phyloP scores from a whole-genome alignment of 2,329 filamentous ascomycete species.

The Fusarium clavum region DNA sequence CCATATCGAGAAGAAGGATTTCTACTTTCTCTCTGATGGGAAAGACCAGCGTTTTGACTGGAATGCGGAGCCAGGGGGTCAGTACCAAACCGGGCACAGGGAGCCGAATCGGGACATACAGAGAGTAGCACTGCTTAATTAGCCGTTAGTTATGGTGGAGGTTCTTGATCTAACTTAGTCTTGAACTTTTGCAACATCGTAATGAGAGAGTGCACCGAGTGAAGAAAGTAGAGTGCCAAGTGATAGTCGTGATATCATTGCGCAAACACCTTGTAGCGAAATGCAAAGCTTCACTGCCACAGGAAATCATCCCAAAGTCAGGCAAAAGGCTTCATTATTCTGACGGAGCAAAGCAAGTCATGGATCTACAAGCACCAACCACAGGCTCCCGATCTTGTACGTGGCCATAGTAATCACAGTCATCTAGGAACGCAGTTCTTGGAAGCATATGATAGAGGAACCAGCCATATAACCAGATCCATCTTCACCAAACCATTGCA shows the following conservation, averaged over 20 bases:
- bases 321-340: not conserved
- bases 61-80: constrained; percentile 24
- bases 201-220: not conserved
- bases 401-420: not conserved
- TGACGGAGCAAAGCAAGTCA: not conserved
- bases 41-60: constrained; percentile 1
- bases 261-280: not conserved
- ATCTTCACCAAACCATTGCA: not conserved
- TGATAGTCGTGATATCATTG: constrained; percentile 15
- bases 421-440: not conserved
- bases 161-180: not conserved
- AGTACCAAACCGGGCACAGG: not conserved
- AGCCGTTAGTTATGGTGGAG: not conserved
- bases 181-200: not conserved
- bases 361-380: constrained; percentile 9
- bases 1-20: not conserved
- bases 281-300: not conserved
- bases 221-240: not conserved
- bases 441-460: not conserved
- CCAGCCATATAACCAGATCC: constrained; percentile 19
- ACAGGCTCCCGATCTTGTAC: not conserved
- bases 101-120: not conserved
- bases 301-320: not conserved
- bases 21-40: not conserved
- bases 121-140: not conserved